A percentile compares a stretch with the other conserved stretches of the same genome.
Evolutionary conservation across 1,284 basidiomycete genomes (phyloP).

Genomic region (Entoloma clypeatum): DNA sequence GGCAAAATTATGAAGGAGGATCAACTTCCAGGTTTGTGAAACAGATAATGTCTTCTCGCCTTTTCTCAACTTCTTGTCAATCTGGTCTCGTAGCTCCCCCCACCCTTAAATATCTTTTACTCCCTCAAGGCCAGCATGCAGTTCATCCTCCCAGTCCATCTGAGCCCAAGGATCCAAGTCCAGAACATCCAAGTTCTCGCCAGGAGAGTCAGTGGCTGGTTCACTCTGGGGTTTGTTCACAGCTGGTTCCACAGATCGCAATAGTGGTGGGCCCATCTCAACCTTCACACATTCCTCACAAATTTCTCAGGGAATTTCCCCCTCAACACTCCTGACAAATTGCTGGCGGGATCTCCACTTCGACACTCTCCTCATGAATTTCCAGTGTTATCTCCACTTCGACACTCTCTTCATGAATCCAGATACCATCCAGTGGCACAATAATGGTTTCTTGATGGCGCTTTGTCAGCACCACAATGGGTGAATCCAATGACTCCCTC

Average conservation of each 20-base stretch:
- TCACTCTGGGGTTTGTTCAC: no score
- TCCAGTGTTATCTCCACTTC: no score
- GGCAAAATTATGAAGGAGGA: conserved; percentile 18
- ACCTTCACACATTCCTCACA: background rate
- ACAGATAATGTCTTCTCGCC: conserved; percentile 6
- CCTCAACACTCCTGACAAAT: conserved; percentile 2
- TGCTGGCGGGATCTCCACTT: conserved; percentile 3
- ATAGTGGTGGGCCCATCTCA: no score
- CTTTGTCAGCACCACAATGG: background rate
- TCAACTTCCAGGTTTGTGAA: conserved; percentile 12
- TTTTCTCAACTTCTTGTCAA: conserved; percentile 16
- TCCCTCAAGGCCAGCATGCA: conserved; percentile 1
- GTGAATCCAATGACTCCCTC: background rate
- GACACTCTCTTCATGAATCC: conserved; percentile 1
- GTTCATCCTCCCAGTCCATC: conserved; percentile 7
- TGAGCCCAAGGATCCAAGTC: no score
- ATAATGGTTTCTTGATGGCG: background rate
- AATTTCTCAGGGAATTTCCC: background rate
- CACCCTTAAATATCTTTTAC: conserved; percentile 3
- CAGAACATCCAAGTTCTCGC: no score
- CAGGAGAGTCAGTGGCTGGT: no score
- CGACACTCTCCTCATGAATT: no score
- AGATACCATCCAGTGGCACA: background rate
- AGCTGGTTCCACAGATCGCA: no score
- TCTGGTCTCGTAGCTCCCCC: conserved; percentile 12